A percentile compares a stretch with the other conserved stretches of the same genome.
Evolutionary conservation across 805 yeast genomes (phyloP).

Genomic region (Ogataea nonfermentans): DNA sequence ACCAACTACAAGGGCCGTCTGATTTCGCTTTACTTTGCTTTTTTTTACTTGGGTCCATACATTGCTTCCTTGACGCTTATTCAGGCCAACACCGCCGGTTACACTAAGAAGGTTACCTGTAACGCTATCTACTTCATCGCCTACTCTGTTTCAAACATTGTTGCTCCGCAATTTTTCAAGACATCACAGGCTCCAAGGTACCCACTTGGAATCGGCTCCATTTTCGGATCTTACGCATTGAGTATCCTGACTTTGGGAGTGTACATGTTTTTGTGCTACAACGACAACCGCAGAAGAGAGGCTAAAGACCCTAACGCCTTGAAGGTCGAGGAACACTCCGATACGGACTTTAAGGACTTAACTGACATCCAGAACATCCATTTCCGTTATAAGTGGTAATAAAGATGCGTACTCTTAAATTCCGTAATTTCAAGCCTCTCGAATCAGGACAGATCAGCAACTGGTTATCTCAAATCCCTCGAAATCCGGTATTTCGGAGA

Average conservation of each 20-base stretch:
- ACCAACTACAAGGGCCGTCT: slow-evolving; percentile 23
- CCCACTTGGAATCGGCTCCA: slow-evolving; percentile 47
- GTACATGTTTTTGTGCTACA: slow-evolving; percentile 28
- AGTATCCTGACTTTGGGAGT: slow-evolving; percentile 30
- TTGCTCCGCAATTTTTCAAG: slow-evolving; percentile 73
- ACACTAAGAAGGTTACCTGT: slow-evolving; percentile 65
- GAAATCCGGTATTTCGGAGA: slow-evolving; percentile 37
- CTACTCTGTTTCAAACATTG: slow-evolving; percentile 65
- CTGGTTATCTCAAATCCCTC: slow-evolving; percentile 19
- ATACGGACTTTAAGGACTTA: slow-evolving; percentile 49
- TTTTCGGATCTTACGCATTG: slow-evolving; percentile 36
- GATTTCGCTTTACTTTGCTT: slow-evolving; percentile 23
- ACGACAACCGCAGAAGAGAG: slow-evolving; percentile 24
- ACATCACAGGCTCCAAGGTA: slow-evolving; percentile 58
- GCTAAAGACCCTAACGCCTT: slow-evolving; percentile 24
- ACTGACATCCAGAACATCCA: slow-evolving; percentile 52
- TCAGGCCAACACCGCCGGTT: slow-evolving; percentile 63
- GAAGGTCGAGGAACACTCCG: slow-evolving; percentile 29
- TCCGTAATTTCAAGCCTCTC: background rate
- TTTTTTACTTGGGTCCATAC: slow-evolving; percentile 31
- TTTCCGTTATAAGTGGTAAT: slow-evolving; percentile 44
- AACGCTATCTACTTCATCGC: slow-evolving; percentile 60
- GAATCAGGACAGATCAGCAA: slow-evolving; percentile 3
- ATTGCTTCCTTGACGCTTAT: slow-evolving; percentile 33
- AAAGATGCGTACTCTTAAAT: background rate